Percentiles rank a stretch among this genome's conserved stretches.
These are phyloP conservation scores for Aphanomyces cochlioides DNA, from an alignment of 352 stramenopile genomes.

Conservation along the genomic window DNA sequence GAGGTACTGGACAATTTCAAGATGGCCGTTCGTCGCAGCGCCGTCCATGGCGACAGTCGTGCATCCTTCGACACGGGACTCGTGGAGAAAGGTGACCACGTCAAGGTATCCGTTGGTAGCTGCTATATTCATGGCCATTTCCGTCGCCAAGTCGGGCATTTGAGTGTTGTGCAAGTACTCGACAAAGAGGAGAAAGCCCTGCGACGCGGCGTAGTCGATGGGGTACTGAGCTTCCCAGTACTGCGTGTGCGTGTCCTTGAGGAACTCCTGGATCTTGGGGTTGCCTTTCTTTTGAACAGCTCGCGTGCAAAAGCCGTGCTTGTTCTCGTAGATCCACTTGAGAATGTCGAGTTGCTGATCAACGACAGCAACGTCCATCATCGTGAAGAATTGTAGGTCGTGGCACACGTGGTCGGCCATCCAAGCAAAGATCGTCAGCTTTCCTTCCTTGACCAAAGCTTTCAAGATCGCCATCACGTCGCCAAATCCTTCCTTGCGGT, in stretches of 20 bases:
- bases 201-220: slow-evolving; percentile 9
- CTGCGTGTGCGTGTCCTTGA: not conserved
- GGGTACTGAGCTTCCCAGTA: slow-evolving; percentile 2
- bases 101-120: slow-evolving; percentile 38
- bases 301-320: slow-evolving; percentile 8
- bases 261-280: not conserved
- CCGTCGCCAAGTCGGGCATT: not conserved
- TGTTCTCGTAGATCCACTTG: not conserved
- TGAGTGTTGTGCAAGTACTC: slow-evolving; percentile 19
- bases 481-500: slow-evolving; percentile 24
- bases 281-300: slow-evolving; percentile 2
- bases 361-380: not conserved
- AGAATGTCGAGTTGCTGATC: slow-evolving; percentile 1
- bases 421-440: slow-evolving; percentile 9
- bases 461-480: not conserved
- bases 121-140: slow-evolving; percentile 37
- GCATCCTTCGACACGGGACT: slow-evolving; percentile 20
- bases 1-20: slow-evolving; percentile 20
- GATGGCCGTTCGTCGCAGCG: slow-evolving; percentile 12
- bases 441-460: not conserved
- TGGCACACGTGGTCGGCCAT: slow-evolving; percentile 10
- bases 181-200: slow-evolving; percentile 19
- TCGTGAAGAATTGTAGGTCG: slow-evolving; percentile 8
- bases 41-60: slow-evolving; percentile 21
- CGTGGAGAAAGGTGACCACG: slow-evolving; percentile 30